Base-by-base conservation (phyloP, 2,329 filamentous ascomycete genomes). In the Sordariomycetes sp. region DNA sequence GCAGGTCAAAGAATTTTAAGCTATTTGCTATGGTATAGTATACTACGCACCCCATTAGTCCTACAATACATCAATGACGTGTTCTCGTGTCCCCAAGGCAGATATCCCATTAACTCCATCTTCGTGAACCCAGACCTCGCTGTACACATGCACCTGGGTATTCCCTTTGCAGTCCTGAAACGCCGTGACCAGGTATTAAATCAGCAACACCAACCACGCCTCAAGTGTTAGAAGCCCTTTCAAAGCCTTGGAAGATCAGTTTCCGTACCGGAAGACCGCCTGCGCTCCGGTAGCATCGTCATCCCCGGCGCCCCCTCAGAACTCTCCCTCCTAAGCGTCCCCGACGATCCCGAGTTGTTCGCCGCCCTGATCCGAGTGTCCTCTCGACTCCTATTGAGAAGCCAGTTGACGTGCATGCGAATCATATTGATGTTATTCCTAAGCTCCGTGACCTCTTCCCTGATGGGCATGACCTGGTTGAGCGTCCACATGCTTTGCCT, bases 371-470 rank as follows among this genome's bases (percentile, higher is more conserved):
- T 50, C 15, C 61, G 55, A 1, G 57, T 63, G 44, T 70, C 66
- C 41, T 70, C 65, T 8, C 67, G 54, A 38, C 64, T 64, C 40
- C 65, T 60, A 39, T 70, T 72, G 50, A 75, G 64, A 19, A 75
- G 59, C 70, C 70, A 75, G 37, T 69, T 68, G 29, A 75, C 67
- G 42, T 76, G 70, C 70, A 75, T 75, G 35, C 66, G 64, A 28
- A 76, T 61, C 44, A 74, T 68, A 33, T 71, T 72, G 39, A 74
- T 58, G 42, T 66, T 74, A 53, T 68, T 74, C 28, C 67, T 61
- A 27, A 75, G 57, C 48, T 79, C 75, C 4, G 68, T 66, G n/a
- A 79, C 64, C 50, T 78, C 72, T 38, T 79, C 73, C 37, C 75
- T 72, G 39, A 79, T 68, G 7, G 70, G 72, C 46, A 75, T 64